Percentiles rank a stretch among this genome's conserved stretches.
Conservation (phyloP, 805 yeast species). For the Helenozyma baotianmanensis region DNA sequence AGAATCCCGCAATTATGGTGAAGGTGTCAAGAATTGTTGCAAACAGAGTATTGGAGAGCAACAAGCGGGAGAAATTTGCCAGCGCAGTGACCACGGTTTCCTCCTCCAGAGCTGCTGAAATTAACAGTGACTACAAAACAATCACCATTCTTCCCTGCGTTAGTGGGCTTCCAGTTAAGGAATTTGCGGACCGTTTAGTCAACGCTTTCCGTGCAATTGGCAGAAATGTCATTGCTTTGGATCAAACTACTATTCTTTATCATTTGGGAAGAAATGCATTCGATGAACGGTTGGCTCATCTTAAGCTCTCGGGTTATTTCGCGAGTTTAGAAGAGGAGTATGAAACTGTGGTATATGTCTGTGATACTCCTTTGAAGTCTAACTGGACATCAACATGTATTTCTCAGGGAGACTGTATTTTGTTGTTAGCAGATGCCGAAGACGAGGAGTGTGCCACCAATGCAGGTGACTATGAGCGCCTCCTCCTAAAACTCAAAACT, state of each 20-base stretch:
- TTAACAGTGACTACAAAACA: conserved; percentile 62
- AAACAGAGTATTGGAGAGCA: conserved; percentile 33
- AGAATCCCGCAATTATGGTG: conserved; percentile 86
- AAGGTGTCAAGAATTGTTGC: conserved; percentile 88
- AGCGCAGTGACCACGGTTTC: conserved; percentile 23
- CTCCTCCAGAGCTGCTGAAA: conserved; percentile 26
- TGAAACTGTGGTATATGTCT: conserved; percentile 84
- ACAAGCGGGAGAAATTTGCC: conserved; percentile 7
- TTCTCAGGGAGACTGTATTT: conserved; percentile 92
- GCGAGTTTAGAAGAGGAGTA: conserved; percentile 87
- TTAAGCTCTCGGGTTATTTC: conserved; percentile 84
- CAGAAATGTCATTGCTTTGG: conserved; percentile 69
- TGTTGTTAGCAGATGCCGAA: conserved; percentile 80
- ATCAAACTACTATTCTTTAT: conserved; percentile 72
- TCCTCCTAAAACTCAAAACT: conserved; percentile 69
- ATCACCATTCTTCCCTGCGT: conserved; percentile 79
- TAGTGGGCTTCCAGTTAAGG: conserved; percentile 77
- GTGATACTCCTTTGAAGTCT: conserved; percentile 78
- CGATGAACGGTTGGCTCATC: conserved; percentile 70
- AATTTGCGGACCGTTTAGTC: conserved; percentile 72
- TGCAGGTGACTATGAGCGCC: conserved; percentile 80
- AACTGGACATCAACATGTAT: conserved; percentile 92
- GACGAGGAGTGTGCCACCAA: conserved; percentile 52
- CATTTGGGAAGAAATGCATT: conserved; percentile 91
- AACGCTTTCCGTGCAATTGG: conserved; percentile 71